Evolutionary conservation across 1,284 basidiomycete species (phyloP).

Genomic region (Tilletiaria anomala): DNA sequence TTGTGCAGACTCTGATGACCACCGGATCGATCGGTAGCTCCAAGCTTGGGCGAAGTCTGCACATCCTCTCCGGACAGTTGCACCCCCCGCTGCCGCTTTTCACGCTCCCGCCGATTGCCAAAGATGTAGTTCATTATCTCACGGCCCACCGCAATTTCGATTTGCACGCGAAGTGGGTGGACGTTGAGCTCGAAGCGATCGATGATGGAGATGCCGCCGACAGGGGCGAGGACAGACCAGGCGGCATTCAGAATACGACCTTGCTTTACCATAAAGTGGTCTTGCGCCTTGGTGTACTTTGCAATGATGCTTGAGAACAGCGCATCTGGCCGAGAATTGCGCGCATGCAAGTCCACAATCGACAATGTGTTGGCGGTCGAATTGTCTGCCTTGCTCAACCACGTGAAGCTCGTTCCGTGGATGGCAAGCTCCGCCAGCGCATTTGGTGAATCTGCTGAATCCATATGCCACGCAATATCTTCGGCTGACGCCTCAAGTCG

Average conservation of each 20-base stretch:
- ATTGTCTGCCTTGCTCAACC: conserved; percentile 76
- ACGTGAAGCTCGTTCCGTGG: conserved; percentile 62
- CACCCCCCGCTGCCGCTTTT: not conserved
- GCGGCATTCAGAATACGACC: conserved; percentile 26
- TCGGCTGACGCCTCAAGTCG: conserved; percentile 67
- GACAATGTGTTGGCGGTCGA: conserved; percentile 66
- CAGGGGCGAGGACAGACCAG: conserved; percentile 46
- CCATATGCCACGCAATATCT: conserved; percentile 87
- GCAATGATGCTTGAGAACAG: conserved; percentile 77
- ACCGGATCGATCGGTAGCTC: too few species aligned
- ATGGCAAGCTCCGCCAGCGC: conserved; percentile 69
- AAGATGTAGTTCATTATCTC: conserved; percentile 81
- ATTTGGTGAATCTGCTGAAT: conserved; percentile 53
- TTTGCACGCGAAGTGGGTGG: conserved; percentile 58
- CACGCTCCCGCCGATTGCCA: conserved; percentile 9
- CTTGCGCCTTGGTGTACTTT: conserved; percentile 42
- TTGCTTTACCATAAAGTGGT: conserved; percentile 26
- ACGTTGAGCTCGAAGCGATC: conserved; percentile 66
- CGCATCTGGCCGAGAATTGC: conserved; percentile 72
- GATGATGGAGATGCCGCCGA: conserved; percentile 85
- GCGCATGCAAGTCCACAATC: conserved; percentile 62
- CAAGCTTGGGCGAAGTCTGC: too few species aligned
- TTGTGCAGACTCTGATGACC: too few species aligned
- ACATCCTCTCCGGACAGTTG: too few species aligned
- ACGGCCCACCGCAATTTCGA: conserved; percentile 66